Evolutionary conservation across 441 rosid genomes (phyloP), one percentile per base, ranked within the genome.

Genomic region (Jatropha multifida): DNA sequence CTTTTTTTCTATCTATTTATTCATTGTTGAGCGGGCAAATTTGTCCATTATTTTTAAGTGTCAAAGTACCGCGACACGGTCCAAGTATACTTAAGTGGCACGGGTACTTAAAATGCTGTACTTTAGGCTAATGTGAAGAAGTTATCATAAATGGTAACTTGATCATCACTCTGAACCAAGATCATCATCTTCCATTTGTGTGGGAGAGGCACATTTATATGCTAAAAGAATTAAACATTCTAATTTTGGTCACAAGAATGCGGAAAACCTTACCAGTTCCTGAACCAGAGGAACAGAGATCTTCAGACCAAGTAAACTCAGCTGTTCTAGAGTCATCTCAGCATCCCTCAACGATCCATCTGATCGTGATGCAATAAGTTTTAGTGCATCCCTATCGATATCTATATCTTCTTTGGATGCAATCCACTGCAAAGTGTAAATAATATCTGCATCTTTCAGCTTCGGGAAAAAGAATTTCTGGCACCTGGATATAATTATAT

Each of bases 291-390:
- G 86, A 68, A 94, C 90, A 62, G 95, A 91, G 82, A 96, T 92
- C 82, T 85, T 89, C 81, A 88, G 94, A 80, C 99, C 99, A 54
- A 96, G 90, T 81, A 96, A 87, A 82, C 96, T 90, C 55, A 96
- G 84, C 76, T 96, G 98, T 83, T 96, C 98, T 69, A 96, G 90
- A 74, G 99, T 96, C 98, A 96, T 96, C 81, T 90, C 93, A 32
- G 98, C 98, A 87, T 96, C 98, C 83, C 99, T 87, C 81, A 96
- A 81, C 3, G 99, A 96, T 77, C 99, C 99, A 82, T 94, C 98
- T 14, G 99, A 96, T 77, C 95, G 88, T 10, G 98, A 92, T 60
- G 98, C 96, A 74, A 96, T 94, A 77, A 96, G 97, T 83, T 94
- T 96, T 65, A 94, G 78, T 0, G 99, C 99, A 82, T 94, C 95